Evolutionary conservation across 2,329 filamentous ascomycete genomes (phyloP), one percentile per base, ranked within the genome.

Genomic region (Botrytis fabae): DNA sequence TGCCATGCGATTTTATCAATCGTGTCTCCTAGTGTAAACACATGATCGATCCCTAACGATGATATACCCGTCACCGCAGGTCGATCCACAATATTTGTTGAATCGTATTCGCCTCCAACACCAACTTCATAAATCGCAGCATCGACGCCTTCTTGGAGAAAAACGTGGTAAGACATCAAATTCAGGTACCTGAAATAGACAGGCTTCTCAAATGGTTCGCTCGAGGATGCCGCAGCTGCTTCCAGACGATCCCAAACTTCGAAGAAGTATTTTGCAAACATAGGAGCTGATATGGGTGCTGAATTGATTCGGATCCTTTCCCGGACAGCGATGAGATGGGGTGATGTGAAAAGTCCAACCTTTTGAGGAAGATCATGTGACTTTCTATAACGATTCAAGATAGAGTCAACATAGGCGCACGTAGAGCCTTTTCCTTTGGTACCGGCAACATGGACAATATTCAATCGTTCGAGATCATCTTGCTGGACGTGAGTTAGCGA

Each of bases 361-460:
- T 77, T 79, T 59, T 60, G 40, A 16, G 78, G 80, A 2, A 79
- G 72, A 8, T 77, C 76, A 63, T 78, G 78, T 71, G 73, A 75
- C 46, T 76, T 74, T 28, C 84, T 84, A 77, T 89, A 86, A 70
- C 84, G 84, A 25, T 84, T 82, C 62, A 93, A 85, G 74, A 93
- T 89, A 12, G 88, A 88, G 75, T 89, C 85, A 73, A 89, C 85
- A 76, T 91, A 92, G 57, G 90, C 91, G 78, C 91, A 93, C 1
- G 90, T 92, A 78, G 88, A 91, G 42, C 91, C 92, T 81, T 93
- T 94, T 8, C 92, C 92, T 80, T 93, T 93, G n/a, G 91, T 93
- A 8, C 92, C 92, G 38, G 91, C 88, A 40, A 94, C 87, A 81
- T 93, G 91, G 57, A 94, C 80, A 40, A 92, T 85, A 76, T 92